These are phyloP conservation scores for Termitomyces sp. DNA, from an alignment of 768 basidiomycete species.

Conservation along the genomic window DNA sequence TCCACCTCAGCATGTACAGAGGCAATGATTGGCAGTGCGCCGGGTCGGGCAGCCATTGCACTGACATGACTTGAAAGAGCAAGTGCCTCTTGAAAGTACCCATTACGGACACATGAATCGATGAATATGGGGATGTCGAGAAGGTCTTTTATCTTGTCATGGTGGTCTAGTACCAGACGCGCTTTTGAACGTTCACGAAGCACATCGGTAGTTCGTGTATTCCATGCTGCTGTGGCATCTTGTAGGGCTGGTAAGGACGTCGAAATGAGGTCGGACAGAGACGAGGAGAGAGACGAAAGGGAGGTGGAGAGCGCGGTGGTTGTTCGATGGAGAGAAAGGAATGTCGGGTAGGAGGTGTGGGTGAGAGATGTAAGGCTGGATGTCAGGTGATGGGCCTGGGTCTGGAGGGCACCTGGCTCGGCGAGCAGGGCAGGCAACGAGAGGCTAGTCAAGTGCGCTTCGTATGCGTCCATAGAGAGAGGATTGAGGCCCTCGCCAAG, in stretches of 20 bases:
- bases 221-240: conserved; percentile 67
- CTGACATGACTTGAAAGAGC: conserved; percentile 76
- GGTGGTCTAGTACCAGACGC: conserved; percentile 86
- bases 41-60: conserved; percentile 42
- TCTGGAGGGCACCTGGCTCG: conserved; percentile 75
- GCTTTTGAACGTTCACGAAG: conserved; percentile 75
- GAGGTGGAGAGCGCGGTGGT: conserved; percentile 73
- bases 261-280: conserved; percentile 67
- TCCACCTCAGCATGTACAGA: conserved; percentile 69
- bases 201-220: conserved; percentile 69
- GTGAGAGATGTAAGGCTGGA: conserved; percentile 89
- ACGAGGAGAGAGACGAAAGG: conserved; percentile 70
- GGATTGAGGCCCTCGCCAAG: conserved; percentile 4
- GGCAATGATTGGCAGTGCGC: conserved; percentile 50
- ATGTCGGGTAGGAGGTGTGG: conserved; percentile 88
- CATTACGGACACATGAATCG: conserved; percentile 91
- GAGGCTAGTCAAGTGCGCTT: conserved; percentile 63
- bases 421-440: conserved; percentile 66
- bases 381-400: conserved; percentile 84
- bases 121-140: conserved; percentile 89
- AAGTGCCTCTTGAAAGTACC: conserved; percentile 89
- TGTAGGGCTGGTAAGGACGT: conserved; percentile 77
- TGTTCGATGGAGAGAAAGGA: conserved; percentile 82
- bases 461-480: conserved; percentile 40
- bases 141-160: conserved; percentile 89